Base-by-base conservation (phyloP, 768 basidiomycete genomes). In the Lactarius sanguifluus region DNA sequence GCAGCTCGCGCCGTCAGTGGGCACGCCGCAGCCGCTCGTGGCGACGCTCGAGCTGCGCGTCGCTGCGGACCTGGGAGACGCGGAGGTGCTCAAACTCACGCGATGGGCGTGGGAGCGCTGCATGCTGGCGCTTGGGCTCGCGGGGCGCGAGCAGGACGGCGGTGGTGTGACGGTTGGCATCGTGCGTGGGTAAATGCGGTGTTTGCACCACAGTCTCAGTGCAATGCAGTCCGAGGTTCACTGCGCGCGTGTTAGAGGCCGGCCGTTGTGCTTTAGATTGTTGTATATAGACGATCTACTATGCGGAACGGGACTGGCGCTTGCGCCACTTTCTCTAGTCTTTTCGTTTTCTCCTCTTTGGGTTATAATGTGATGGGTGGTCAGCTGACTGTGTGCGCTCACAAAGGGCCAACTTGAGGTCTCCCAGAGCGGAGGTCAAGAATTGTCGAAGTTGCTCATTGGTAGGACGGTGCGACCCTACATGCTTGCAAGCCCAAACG, bases 31-130 rank as follows among this genome's bases (percentile, higher is more conserved):
- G 74, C 79, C 75, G n/a, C 79, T 93, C 65, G 82, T 96, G 16
- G 86, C 92, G 36, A 92, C 94, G 36, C 79, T 96, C 30, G 89
- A 93, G 73, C 76, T 92, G 54, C 92, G 93, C 72, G 90, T 96
- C 16, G 77, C 80, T 43, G 75, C 80, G 43, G 86, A 88, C 64
- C 73, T 92, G 50, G 81, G 80, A 8, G 93, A 95, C 75, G 82
- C 81, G 30, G 90, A 91, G 56, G 84, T 92, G 57, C 72, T 96
- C 57, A 80, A 78, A 71, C 77, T 95, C 58, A 94, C 91, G 25
- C 79, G 79, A 57, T 93, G 90, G 89, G 88, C 88, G 28, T 88
- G 87, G 82, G 87, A 90, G 73, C 83, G 82, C 55, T 85, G 85
- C 71, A 79, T 81, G 54, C 77, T 76, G 54, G 88, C 85, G 20